Percentiles rank a stretch among this genome's conserved stretches.
Conservation (phyloP, 2,329 filamentous ascomycete species). For the Colletotrichum sp. region DNA sequence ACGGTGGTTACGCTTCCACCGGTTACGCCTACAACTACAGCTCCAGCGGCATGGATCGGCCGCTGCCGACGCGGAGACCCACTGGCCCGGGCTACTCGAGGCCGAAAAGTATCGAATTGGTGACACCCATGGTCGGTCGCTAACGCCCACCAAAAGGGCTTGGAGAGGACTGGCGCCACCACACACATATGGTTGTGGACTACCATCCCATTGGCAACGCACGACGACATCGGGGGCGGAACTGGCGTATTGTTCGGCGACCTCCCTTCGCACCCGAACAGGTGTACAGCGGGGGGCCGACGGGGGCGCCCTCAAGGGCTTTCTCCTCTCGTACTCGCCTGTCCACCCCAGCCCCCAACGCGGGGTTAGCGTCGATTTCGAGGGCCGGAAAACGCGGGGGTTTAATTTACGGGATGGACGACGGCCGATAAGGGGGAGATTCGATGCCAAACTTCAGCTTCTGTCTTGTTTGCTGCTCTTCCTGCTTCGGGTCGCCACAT, state of each 20-base stretch:
- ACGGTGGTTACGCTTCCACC: conserved; percentile 44
- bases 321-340: conserved; percentile 9
- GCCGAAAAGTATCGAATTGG: conserved; percentile 68
- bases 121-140: conserved; percentile 63
- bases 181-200: not conserved
- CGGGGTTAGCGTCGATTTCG: conserved; percentile 17
- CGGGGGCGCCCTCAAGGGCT: not conserved
- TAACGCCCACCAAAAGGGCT: conserved; percentile 29
- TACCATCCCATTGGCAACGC: not conserved
- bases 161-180: not conserved
- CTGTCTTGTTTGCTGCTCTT: not conserved
- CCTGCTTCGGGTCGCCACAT: not conserved
- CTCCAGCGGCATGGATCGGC: conserved; percentile 52
- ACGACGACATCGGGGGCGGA: not conserved
- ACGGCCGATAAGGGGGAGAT: not conserved
- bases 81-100: conserved; percentile 53
- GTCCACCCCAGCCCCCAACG: conserved; percentile 6
- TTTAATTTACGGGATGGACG: not conserved
- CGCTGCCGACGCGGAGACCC: conserved; percentile 61
- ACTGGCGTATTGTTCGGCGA: not conserved
- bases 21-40: conserved; percentile 44
- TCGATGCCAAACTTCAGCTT: not conserved
- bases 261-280: not conserved
- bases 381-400: conserved; percentile 12
- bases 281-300: not conserved